A percentile compares a stretch with the other conserved stretches of the same genome.
phyloP scores from a whole-genome alignment of 331 rosid genomes.

The Quercus phellos region DNA sequence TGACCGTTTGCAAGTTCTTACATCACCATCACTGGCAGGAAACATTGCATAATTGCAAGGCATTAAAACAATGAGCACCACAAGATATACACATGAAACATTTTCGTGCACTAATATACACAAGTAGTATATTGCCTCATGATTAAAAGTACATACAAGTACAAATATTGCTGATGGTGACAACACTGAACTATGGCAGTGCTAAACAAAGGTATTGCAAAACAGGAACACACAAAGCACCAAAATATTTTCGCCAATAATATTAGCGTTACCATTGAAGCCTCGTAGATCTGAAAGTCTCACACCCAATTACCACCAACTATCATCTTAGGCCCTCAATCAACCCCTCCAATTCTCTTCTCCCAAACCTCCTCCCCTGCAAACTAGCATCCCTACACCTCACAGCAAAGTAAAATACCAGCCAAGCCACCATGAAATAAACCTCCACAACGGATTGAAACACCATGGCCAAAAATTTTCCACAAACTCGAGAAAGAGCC shows the following conservation, averaged over 20 bases:
- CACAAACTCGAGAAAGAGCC: constrained; percentile 46
- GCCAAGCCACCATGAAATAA: constrained; percentile 92
- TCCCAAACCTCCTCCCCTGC: constrained; percentile 73
- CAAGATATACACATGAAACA: constrained; percentile 59
- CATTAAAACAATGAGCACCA: constrained; percentile 37
- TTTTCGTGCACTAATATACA: constrained; percentile 57
- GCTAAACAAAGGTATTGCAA: constrained; percentile 35
- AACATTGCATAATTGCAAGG: constrained; percentile 37
- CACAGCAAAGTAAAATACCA: constrained; percentile 73
- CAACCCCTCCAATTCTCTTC: constrained; percentile 69
- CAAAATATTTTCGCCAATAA: constrained; percentile 33
- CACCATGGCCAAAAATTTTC: constrained; percentile 56
- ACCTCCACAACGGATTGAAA: constrained; percentile 88
- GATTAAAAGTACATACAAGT: constrained; percentile 44
- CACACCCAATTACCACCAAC: constrained; percentile 24
- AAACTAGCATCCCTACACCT: constrained; percentile 63
- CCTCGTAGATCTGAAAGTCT: constrained; percentile 29
- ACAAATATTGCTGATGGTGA: constrained; percentile 32
- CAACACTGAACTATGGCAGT: constrained; percentile 39
- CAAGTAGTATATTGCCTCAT: constrained; percentile 47
- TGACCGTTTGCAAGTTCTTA: constrained; percentile 41
- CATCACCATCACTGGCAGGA: constrained; percentile 46
- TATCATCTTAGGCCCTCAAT: constrained; percentile 66
- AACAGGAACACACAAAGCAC: constrained; percentile 40
- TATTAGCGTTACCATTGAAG: constrained; percentile 30